Evolutionary conservation across 1,139 yeast genomes (phyloP), one percentile per base, ranked within the genome.

Genomic region (Suhomyces bolitotheri): DNA sequence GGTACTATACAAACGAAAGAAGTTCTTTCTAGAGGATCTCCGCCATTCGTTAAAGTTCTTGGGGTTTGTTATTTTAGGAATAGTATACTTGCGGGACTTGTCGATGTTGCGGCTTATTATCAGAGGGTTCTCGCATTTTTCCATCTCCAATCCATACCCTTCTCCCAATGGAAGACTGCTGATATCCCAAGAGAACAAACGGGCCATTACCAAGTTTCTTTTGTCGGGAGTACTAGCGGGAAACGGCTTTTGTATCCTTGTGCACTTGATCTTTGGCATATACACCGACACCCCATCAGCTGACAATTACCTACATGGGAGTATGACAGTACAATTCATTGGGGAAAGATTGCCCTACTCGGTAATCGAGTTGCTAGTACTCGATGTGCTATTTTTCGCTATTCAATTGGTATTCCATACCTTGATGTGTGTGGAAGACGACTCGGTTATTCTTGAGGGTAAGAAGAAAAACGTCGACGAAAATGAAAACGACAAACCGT

Each of bases 1-100:
- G n/a, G 56, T 61, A 21, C 56, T 69, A 16, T 65, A 66, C 40
- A 66, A 65, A 43, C 56, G 72, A 16, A 69, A 67, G 52, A 64
- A 65, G 46, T 58, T 48, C 47, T 71, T 69, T 38, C 50, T 69
- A 4, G 50, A 50, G 20, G 70, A 69, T 29, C 45, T 70, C 16
- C 53, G 66, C 28, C 58, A 58, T 34, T 50, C 61, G 2, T 26
- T 64, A 14, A 54, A 56, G 32, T 47, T 56, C 16, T 31, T 62
- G 4, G 73, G 71, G 15, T 58, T 49, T 38, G 40, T 66, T 3
- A 37, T 68, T 3, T 50, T 66, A 5, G 60, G 48, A 8, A 36
- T 70, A 7, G 43, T 60, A 5, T 71, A 70, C 43, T 52, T 69
- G 9, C 58, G 63, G 38, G 76, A 70, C 45, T 35, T 61, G 16